Conservation (phyloP, 306 rosid species). For the Gastrolobium bilobum region DNA sequence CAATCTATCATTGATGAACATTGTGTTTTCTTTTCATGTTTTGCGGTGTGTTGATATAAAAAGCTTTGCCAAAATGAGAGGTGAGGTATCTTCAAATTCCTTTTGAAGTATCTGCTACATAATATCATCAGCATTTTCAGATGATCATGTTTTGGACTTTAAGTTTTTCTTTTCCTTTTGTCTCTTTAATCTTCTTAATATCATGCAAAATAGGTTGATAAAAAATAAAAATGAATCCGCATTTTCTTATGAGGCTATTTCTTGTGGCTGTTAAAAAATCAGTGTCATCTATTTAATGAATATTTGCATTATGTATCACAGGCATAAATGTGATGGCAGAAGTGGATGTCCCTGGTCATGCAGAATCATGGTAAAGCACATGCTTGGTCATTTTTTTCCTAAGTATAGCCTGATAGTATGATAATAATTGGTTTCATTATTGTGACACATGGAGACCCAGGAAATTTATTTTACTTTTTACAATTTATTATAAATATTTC, state of each 20-base stretch:
- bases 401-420: slow-evolving; percentile 20
- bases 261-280: slow-evolving; percentile 20
- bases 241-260: slow-evolving; percentile 32
- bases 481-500: slow-evolving; percentile 9
- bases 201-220: slow-evolving; percentile 4
- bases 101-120: slow-evolving; percentile 46
- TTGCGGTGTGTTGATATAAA: slow-evolving; percentile 50
- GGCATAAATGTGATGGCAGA: slow-evolving; percentile 97
- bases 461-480: background rate
- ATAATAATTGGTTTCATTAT: slow-evolving; percentile 20
- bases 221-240: slow-evolving; percentile 19
- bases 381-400: slow-evolving; percentile 16
- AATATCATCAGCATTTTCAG: slow-evolving; percentile 35
- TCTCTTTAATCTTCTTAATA: slow-evolving; percentile 30
- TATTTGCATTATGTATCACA: slow-evolving; percentile 55
- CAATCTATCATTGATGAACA: slow-evolving; percentile 50
- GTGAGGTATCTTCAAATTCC: slow-evolving; percentile 63
- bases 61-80: slow-evolving; percentile 93
- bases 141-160: slow-evolving; percentile 32
- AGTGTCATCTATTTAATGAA: slow-evolving; percentile 25
- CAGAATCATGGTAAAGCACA: slow-evolving; percentile 81
- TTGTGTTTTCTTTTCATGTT: slow-evolving; percentile 56
- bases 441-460: slow-evolving; percentile 9
- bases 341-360: slow-evolving; percentile 97
- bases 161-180: slow-evolving; percentile 24